phyloP scores from a whole-genome alignment of 2,329 filamentous ascomycete genomes.

The Diplodia seriata region DNA sequence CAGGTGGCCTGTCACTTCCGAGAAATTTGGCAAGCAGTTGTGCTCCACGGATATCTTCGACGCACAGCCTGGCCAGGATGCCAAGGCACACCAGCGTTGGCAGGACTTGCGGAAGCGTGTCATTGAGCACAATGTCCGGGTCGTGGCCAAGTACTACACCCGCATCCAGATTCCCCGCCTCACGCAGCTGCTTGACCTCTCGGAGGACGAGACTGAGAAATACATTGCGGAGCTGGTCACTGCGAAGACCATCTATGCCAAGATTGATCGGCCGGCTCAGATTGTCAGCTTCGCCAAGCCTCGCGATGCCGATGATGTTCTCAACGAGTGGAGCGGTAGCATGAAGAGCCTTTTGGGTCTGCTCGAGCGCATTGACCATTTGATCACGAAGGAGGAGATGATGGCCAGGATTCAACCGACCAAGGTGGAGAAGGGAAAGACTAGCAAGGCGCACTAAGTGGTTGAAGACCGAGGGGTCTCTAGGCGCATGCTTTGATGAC shows the following conservation, averaged over 20 bases:
- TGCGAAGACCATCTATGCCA: constrained; percentile 96
- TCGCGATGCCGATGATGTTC: constrained; percentile 89
- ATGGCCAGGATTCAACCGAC: constrained; percentile 70
- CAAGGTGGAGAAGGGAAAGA: constrained; percentile 56
- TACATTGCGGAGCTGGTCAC: constrained; percentile 98
- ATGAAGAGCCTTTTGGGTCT: constrained; percentile 92
- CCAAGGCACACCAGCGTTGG: constrained; percentile 86
- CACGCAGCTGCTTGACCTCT: constrained; percentile 87
- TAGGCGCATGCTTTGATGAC: constrained; percentile 14
- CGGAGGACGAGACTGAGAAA: constrained; percentile 96
- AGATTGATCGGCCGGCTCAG: constrained; percentile 92
- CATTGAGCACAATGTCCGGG: constrained; percentile 98
- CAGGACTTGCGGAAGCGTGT: constrained; percentile 95
- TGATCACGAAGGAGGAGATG: constrained; percentile 99
- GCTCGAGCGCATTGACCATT: constrained; percentile 90
- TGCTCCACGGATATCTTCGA: constrained; percentile 91
- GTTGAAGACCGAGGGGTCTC: constrained; percentile 14
- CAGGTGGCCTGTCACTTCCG: constrained; percentile 94
- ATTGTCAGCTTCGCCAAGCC: constrained; percentile 95
- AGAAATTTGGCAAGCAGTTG: constrained; percentile 87
- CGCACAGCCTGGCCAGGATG: constrained; percentile 69
- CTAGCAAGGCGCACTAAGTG: constrained; percentile 46
- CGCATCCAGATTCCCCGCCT: constrained; percentile 91
- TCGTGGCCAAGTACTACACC: constrained; percentile 98
- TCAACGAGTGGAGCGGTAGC: constrained; percentile 98